Conservation (phyloP, 768 basidiomycete species). For the Tremella fuciformis region DNA sequence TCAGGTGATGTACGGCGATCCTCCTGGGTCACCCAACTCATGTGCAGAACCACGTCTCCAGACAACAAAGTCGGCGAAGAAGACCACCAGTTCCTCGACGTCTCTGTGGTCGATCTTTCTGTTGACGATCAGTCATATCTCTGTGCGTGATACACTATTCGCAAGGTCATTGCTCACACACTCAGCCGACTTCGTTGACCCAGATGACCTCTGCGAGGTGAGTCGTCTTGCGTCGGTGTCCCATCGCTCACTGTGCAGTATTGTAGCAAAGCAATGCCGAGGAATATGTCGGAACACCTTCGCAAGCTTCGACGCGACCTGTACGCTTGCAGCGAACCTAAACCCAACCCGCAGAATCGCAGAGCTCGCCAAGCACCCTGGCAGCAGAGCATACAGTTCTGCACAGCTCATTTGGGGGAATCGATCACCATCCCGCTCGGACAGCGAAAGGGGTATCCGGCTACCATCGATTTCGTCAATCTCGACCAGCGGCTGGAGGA, state of each 20-base stretch:
- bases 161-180: not conserved
- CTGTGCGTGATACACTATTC: not conserved
- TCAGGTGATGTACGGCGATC: not conserved
- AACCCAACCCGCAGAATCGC: not conserved
- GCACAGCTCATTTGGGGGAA: slow-evolving; percentile 37
- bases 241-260: not conserved
- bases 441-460: slow-evolving; percentile 37
- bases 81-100: not conserved
- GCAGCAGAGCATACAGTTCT: slow-evolving; percentile 25
- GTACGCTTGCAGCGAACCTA: not conserved
- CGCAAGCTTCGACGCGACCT: not conserved
- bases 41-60: not conserved
- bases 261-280: slow-evolving; percentile 1
- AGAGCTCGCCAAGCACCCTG: slow-evolving; percentile 4
- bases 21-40: not conserved
- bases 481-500: slow-evolving; percentile 19
- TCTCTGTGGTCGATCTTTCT: not conserved
- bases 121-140: slow-evolving; percentile 2
- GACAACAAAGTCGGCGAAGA: not conserved
- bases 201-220: not conserved
- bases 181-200: not conserved
- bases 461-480: slow-evolving; percentile 25
- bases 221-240: not conserved
- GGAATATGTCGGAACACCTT: not conserved
- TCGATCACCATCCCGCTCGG: slow-evolving; percentile 38